These are phyloP conservation scores for Sugiyamaella paludigena DNA, from an alignment of 1,139 yeast species.

Conservation along the genomic window DNA sequence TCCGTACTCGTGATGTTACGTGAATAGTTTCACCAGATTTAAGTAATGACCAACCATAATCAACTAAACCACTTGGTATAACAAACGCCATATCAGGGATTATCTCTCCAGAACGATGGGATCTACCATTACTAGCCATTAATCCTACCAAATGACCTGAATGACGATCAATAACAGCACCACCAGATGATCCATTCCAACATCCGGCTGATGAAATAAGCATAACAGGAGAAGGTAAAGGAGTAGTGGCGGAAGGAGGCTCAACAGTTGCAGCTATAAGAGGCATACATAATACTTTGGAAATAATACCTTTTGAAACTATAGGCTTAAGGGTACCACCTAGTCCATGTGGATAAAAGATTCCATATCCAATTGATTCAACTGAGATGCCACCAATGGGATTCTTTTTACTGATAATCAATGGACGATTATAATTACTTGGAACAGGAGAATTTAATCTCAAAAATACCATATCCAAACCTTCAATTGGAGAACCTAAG, in stretches of 20 bases:
- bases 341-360: constrained; percentile 41
- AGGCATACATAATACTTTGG: constrained; percentile 33
- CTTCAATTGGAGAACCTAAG: constrained; percentile 35
- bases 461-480: constrained; percentile 40
- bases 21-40: constrained; percentile 11
- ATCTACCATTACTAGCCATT: constrained; percentile 60
- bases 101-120: constrained; percentile 42
- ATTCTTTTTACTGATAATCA: constrained; percentile 7
- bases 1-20: constrained; percentile 14
- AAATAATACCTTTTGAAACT: constrained; percentile 46
- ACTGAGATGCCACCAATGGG: constrained; percentile 42
- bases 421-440: constrained; percentile 9
- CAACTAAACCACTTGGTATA: constrained; percentile 40
- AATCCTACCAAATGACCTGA: constrained; percentile 41
- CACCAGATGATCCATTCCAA: constrained; percentile 80
- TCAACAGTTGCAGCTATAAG: constrained; percentile 36
- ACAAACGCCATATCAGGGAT: constrained; percentile 47
- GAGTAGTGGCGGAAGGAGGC: constrained; percentile 39
- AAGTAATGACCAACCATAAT: constrained; percentile 27
- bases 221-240: constrained; percentile 36
- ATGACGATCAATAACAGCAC: constrained; percentile 45
- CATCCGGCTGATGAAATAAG: constrained; percentile 58
- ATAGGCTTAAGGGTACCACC: constrained; percentile 41
- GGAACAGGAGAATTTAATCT: constrained; percentile 21
- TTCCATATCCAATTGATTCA: constrained; percentile 56